Percentiles rank a stretch among this genome's conserved stretches.
phyloP scores from a whole-genome alignment of 768 basidiomycete species.

The Tylopilus subfusipes region DNA sequence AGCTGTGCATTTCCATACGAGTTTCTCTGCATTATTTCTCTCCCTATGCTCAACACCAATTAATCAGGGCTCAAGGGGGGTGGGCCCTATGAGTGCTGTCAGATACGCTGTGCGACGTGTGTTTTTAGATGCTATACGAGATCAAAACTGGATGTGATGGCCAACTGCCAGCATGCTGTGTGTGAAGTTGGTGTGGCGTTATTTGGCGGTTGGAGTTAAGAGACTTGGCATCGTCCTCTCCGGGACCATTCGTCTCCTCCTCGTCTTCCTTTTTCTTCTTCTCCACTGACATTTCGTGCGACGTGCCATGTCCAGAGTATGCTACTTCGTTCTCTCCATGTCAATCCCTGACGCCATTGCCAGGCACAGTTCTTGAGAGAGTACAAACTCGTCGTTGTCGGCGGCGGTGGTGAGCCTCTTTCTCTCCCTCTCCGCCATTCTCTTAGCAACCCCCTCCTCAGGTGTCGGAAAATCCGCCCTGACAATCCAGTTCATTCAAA shows the following conservation, averaged over 20 bases:
- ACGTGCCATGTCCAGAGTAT: conserved; percentile 32
- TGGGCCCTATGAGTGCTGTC: too few relatives aligned
- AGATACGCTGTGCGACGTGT: not conserved
- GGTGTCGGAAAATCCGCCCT: conserved; percentile 79
- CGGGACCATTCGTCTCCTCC: conserved; percentile 7
- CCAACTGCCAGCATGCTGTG: too few relatives aligned
- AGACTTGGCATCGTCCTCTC: conserved; percentile 6
- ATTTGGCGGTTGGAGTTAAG: conserved; percentile 21
- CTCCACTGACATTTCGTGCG: not conserved
- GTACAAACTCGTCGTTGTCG: conserved; percentile 98
- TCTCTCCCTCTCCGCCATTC: conserved; percentile 29
- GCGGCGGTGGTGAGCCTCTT: conserved; percentile 79
- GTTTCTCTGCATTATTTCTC: too few relatives aligned
- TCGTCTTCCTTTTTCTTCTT: not conserved
- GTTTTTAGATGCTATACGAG: not conserved
- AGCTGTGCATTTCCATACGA: not conserved
- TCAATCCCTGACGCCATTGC: conserved; percentile 1
- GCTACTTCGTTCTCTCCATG: not conserved
- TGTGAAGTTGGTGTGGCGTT: conserved; percentile 20
- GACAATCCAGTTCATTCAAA: conserved; percentile 98
- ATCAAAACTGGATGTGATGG: not conserved
- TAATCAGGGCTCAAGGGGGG: too few relatives aligned
- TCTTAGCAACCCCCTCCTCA: conserved; percentile 6
- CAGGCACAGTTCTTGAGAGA: conserved; percentile 90
- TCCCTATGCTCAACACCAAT: too few relatives aligned